These are phyloP conservation scores for Schizochytrium sp. DNA, from an alignment of 108 stramenopile species.

Conservation along the genomic window DNA sequence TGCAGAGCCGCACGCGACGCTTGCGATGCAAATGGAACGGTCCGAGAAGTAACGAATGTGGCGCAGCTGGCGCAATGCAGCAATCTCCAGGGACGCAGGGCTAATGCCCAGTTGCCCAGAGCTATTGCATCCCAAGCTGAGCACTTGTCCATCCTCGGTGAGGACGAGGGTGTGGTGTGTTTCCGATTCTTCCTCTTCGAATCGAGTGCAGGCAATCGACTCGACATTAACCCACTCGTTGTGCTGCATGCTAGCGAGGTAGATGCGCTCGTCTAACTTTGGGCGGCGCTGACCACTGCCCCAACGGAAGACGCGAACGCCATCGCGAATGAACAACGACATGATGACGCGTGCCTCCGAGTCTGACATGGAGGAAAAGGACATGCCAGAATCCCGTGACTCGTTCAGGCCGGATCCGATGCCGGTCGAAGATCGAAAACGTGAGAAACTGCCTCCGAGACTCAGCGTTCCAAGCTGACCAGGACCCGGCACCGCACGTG, in stretches of 20 bases:
- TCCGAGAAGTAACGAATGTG: not conserved
- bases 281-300: not conserved
- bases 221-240: not conserved
- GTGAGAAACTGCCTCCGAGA: not conserved
- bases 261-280: not conserved
- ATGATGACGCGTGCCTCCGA: not conserved
- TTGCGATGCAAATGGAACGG: not conserved
- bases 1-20: not conserved
- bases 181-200: not conserved
- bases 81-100: not conserved
- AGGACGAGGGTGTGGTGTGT: not conserved
- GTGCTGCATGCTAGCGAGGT: not conserved
- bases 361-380: not conserved
- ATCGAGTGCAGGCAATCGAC: not conserved
- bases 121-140: not conserved
- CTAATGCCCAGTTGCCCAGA: not conserved
- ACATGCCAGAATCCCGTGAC: not conserved
- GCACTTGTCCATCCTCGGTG: not conserved
- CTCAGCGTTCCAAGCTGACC: not conserved
- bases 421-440: not conserved
- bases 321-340: not conserved
- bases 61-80: not conserved
- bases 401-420: not conserved
- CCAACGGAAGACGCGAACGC: not conserved
- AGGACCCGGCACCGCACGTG: not conserved